Conservation (phyloP, 352 stramenopile genomes). For the Globisporangium ultimum region DNA sequence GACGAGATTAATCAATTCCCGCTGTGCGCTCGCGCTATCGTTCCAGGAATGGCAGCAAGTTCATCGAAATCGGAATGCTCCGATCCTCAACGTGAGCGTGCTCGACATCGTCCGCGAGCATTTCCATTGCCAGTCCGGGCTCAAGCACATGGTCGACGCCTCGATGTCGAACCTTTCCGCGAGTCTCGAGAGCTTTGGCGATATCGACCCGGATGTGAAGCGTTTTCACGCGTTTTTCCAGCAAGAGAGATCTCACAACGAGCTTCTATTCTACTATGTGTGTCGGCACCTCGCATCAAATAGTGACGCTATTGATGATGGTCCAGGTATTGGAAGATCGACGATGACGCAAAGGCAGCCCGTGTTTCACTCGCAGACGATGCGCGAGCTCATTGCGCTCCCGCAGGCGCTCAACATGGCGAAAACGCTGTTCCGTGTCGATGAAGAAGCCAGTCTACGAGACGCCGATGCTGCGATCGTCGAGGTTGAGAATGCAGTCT, state of each 20-base stretch:
- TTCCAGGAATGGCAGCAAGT: slow-evolving; percentile 34
- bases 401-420: slow-evolving; percentile 41
- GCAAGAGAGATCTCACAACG: slow-evolving; percentile 40
- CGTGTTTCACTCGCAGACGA: slow-evolving; percentile 40
- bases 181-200: slow-evolving; percentile 32
- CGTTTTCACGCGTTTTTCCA: slow-evolving; percentile 56
- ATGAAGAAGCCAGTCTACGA: slow-evolving; percentile 35
- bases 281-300: slow-evolving; percentile 32
- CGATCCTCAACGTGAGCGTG: slow-evolving; percentile 34
- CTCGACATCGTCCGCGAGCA: slow-evolving; percentile 44
- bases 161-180: slow-evolving; percentile 28
- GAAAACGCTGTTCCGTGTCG: slow-evolving; percentile 43
- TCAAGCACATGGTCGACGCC: slow-evolving; percentile 50
- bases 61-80: neutral
- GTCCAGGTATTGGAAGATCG: neutral
- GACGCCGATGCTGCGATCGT: slow-evolving; percentile 34
- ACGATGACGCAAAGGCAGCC: slow-evolving; percentile 24
- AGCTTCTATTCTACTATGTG: slow-evolving; percentile 63
- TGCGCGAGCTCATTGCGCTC: slow-evolving; percentile 58
- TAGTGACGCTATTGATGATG: neutral
- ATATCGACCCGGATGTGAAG: slow-evolving; percentile 50
- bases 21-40: slow-evolving; percentile 46
- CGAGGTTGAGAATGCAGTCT: slow-evolving; percentile 55
- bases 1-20: slow-evolving; percentile 24
- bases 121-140: slow-evolving; percentile 59